Evolutionary conservation across 2,329 filamentous ascomycete species (phyloP).

Genomic region (Ploettnerulaceae sp.): DNA sequence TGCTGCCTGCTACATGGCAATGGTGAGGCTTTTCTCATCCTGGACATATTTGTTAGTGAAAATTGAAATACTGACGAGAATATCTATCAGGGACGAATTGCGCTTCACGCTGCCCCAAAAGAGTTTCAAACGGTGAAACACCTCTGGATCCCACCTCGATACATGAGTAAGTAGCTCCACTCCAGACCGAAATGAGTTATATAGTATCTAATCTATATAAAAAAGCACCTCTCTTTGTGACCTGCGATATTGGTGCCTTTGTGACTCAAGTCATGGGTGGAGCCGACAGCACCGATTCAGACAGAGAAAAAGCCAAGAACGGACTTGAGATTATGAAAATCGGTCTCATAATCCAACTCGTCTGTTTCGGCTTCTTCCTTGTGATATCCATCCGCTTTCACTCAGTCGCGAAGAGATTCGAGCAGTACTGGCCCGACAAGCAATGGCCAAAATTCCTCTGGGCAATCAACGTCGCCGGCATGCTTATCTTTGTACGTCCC

Average conservation of each 20-base stretch:
- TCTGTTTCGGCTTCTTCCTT: slow-evolving; percentile 1
- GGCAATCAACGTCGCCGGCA: neutral
- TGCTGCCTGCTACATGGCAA: neutral
- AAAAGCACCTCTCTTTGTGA: neutral
- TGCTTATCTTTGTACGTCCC: neutral
- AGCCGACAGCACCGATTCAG: neutral
- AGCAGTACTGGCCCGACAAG: slow-evolving; percentile 1
- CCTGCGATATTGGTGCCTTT: neutral
- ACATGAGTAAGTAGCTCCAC: slow-evolving; percentile 1
- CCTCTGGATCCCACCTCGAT: slow-evolving; percentile 1
- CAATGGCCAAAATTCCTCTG: neutral
- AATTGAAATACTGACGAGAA: no score
- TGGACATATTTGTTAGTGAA: no score
- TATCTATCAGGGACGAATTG: no score
- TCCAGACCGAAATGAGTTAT: neutral
- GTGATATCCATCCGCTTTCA: neutral
- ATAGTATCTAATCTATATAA: no score
- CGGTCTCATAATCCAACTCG: neutral
- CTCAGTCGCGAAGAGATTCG: neutral
- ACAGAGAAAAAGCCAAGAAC: neutral
- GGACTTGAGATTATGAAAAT: neutral
- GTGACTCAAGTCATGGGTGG: slow-evolving; percentile 2
- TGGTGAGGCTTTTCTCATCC: no score
- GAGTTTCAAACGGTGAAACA: neutral
- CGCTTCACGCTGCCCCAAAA: neutral